Base-by-base conservation (phyloP, 2,329 filamentous ascomycete species). In the Talaromyces albobiverticillius region DNA sequence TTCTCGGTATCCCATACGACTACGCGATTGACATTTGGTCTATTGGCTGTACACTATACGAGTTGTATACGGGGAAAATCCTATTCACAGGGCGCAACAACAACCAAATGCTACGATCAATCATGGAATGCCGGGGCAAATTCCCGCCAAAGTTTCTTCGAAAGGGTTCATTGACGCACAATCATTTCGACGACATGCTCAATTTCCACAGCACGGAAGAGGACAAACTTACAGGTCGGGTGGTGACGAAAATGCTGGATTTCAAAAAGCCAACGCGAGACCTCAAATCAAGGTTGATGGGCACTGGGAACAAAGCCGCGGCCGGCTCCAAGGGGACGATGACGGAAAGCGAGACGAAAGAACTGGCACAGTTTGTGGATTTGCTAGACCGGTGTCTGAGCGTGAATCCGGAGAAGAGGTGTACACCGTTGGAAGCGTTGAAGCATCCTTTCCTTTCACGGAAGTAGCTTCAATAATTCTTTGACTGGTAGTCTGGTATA, bases 1-100 rank as follows among this genome's bases (percentile, higher is more conserved):
- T 99, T 58, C 81, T 99, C 3, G 94, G 94, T n/a, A 92, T 96
- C 77, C 88, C 89, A 9, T 96, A 95, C 70, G 91, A 96, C 68
- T 95, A 93, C 68, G 87, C 88, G 7, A 90, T 97, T 60, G 94
- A 99, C 71, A 89, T 96, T 79, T 99, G 94, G 94, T 95, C 93
- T 7, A 90, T 97, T 61, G 95, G 94, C 34, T 99, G 94, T 74
- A 99, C 94, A 0, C 79, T 97, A 26, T 99, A 95, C 71, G 94
- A 99, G 74, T 79, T 99, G 38, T 97, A 95, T 76, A 97, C 94
- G 0, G 94, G 94, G 66, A 96, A 96, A 71, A 97, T 99, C 55
- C 79, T 99, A 29, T 99, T 99, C 70, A 91, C 90, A 1, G 94
- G 94, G 56, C 84, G 89, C 60, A 94, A 90, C 75, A 99, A 99